Conservation (phyloP, 805 yeast species). For the Starmerella scarabaei region DNA sequence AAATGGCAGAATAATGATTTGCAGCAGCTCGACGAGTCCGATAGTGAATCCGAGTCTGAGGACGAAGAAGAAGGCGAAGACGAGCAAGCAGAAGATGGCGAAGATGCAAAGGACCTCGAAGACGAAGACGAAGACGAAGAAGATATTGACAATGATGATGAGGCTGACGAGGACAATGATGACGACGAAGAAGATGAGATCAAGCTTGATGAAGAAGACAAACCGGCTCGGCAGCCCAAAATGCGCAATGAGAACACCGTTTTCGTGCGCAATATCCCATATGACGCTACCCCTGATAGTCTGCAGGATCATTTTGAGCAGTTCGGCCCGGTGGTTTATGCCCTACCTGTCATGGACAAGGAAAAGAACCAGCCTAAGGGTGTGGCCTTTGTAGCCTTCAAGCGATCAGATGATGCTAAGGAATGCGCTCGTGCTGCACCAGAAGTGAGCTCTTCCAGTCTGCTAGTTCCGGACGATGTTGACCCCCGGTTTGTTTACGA, state of each 20-base stretch:
- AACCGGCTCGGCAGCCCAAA: constrained; percentile 22
- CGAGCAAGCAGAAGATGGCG: constrained; percentile 17
- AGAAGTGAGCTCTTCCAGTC: constrained; percentile 45
- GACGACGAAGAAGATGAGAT: constrained; percentile 25
- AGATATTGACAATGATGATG: constrained; percentile 26
- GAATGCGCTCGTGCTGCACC: constrained; percentile 73
- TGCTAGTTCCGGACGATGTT: constrained; percentile 84
- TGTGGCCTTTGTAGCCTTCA: constrained; percentile 87
- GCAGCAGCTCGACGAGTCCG: constrained; percentile 30
- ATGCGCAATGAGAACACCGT: constrained; percentile 37
- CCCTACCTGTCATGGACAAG: constrained; percentile 82
- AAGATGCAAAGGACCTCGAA: constrained; percentile 19
- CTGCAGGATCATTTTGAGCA: constrained; percentile 63
- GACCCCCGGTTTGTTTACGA: constrained; percentile 75
- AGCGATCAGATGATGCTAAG: constrained; percentile 44
- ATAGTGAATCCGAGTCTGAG: constrained; percentile 11
- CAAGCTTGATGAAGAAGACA: no score
- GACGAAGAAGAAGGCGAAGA: constrained; percentile 28
- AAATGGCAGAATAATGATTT: constrained; percentile 53
- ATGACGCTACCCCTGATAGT: constrained; percentile 76
- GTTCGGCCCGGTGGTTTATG: constrained; percentile 84
- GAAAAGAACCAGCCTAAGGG: constrained; percentile 81
- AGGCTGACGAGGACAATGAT: constrained; percentile 29
- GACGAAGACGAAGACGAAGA: constrained; percentile 29
- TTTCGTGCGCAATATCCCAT: constrained; percentile 87